A percentile compares a stretch with the other conserved stretches of the same genome.
Evolutionary conservation across 2,329 filamentous ascomycete species (phyloP).

Genomic region (Pyricularia grisea): DNA sequence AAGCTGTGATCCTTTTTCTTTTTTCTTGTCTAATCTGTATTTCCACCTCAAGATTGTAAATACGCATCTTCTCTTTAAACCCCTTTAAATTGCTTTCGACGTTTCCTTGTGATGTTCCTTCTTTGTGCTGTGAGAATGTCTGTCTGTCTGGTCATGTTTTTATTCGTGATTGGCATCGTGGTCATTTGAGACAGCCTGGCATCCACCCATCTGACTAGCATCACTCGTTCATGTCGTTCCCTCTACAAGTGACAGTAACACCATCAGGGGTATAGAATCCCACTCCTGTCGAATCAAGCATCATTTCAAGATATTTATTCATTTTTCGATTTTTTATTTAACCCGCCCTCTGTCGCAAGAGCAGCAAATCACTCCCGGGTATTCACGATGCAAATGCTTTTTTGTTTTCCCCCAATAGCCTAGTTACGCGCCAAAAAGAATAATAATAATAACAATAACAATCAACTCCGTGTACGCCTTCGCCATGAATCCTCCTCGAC

Average conservation of each 20-base stretch:
- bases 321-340: not conserved
- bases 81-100: too few species aligned
- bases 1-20: slow-evolving; percentile 52
- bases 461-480: not conserved
- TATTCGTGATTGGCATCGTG: too few species aligned
- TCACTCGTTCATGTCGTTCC: too few species aligned
- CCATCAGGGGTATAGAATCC: too few species aligned
- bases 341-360: not conserved
- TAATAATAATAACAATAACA: not conserved
- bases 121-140: too few species aligned
- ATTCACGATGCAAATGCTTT: not conserved
- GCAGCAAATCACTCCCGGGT: not conserved
- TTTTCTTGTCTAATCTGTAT: too few species aligned
- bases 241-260: too few species aligned
- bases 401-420: not conserved
- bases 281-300: not conserved
- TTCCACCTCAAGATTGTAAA: not conserved
- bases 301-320: not conserved
- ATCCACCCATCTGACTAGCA: too few species aligned
- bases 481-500: not conserved
- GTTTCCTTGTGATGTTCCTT: too few species aligned
- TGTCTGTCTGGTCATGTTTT: too few species aligned
- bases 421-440: not conserved
- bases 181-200: too few species aligned
- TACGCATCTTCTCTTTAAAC: not conserved